Evolutionary conservation across 2,329 filamentous ascomycete genomes (phyloP), one percentile per base, ranked within the genome.

Genomic region (Mycocentrospora acerina): DNA sequence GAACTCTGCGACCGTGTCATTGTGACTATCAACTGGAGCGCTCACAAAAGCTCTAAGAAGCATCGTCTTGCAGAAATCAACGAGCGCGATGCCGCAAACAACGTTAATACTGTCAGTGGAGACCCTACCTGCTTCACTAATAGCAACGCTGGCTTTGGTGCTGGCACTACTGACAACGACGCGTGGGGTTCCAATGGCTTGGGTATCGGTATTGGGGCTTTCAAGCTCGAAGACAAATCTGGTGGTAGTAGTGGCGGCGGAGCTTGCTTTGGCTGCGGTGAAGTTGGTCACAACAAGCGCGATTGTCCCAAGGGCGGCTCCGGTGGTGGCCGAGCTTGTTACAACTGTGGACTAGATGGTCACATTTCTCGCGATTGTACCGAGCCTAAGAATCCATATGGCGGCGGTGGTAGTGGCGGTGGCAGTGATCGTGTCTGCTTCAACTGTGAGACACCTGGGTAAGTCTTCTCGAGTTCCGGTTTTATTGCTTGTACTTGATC

Each of bases 151-250:
- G 40, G 29, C 35, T 51, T 48, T 35, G 29, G 34, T 35, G 35
- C 43, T 25, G n/a, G 26, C 15, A 26, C 18, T 17, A 32, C 79
- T 84, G 72, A 74, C 74, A 45, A 69, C 31, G 28, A 33, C 26
- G 40, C 27, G 7, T 49, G 48, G 62, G 53, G 62, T 40, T 67
- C 65, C 49, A 71, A 36, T 16, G 40, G 32, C 24, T 44, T 43
- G 29, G 24, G 29, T 39, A 33, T 19, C 14, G 29, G 15, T 10
- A 4, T 11, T 14, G 6, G 6, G 7, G 6, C 37, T 8, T 25
- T 29, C 4, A 27, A 25, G 39, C 46, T 40, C 31, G 33, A 37
- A 17, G 42, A 39, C 16, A 46, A 39, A 22, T 35, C 24, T 27
- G 27, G 19, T 9, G 29, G 44, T 22, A 43, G 44, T 24, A 45